Base-by-base conservation (phyloP, 208 protist species). In the Acanthamoeba sp. region DNA sequence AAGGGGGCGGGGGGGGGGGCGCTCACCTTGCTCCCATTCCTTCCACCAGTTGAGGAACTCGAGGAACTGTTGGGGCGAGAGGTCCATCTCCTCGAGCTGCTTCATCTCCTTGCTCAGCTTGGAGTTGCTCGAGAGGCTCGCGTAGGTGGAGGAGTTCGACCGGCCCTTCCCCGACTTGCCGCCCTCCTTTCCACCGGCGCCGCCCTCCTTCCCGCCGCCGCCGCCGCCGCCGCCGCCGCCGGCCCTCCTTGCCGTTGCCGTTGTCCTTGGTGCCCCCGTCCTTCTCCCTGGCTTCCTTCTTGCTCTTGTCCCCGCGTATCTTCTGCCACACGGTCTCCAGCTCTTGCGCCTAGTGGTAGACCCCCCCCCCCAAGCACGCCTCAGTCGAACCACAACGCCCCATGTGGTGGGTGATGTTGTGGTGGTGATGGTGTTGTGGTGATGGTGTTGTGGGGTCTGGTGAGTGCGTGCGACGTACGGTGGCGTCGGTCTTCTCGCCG, bases 31-130 rank as follows among this genome's bases (percentile, higher is more conserved):
- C 36, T 85, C 76, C 76, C 76, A 85, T 32, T 85, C 76, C 45
- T 85, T 85, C 76, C 76, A 85, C 76, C 76, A 85, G 42, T 85
- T 85, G n/a, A 85, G 32, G 32, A 85, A 85, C 10, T 85, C 76
- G 76, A 57, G n/a, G 45, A 85, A 85, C n/a, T 85, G 76, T 27
- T 85, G 76, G 6, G 76, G 76, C 18, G 42, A 59, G 9, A 85
- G 76, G 45, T 85, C 45, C 76, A 85, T 85, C 29, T 76, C 66
- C 76, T 85, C 76, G 42, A 85, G 76, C 42, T 85, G 38, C 76
- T 85, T 85, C 76, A 85, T 85, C 45, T 85, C 76, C 45, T 85
- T 48, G 42, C 76, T 48, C 38, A 85, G 76, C n/a, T 85, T 85
- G 7, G 66, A 76, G 66, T 36, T 76, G 27, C 66, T n/a, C 66